These are phyloP conservation scores for Dalbergia cochinchinensis DNA, from an alignment of 306 rosid species.

Conservation along the genomic window DNA sequence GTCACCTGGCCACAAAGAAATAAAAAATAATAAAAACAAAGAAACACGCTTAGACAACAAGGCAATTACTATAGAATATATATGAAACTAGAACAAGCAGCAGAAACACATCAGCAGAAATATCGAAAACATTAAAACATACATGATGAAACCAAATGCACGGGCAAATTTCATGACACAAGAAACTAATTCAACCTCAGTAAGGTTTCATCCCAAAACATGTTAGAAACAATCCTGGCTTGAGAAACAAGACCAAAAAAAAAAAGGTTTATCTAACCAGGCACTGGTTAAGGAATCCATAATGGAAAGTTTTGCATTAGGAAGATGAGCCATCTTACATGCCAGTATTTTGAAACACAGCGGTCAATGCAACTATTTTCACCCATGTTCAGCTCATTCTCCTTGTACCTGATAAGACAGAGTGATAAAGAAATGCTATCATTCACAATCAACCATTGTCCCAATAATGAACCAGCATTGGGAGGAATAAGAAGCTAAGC, in stretches of 20 bases:
- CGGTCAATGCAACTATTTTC: slow-evolving; percentile 99
- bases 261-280: too few relatives aligned
- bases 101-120: slow-evolving; percentile 26
- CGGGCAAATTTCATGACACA: not conserved
- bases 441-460: slow-evolving; percentile 11
- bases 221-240: not conserved
- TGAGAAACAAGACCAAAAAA: not conserved
- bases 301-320: too few relatives aligned
- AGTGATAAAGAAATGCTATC: slow-evolving; percentile 1
- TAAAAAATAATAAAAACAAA: not conserved
- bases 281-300: too few relatives aligned
- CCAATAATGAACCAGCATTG: slow-evolving; percentile 2
- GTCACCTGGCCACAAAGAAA: slow-evolving; percentile 67
- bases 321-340: slow-evolving; percentile 58
- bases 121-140: not conserved
- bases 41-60: not conserved
- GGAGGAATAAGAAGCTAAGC: slow-evolving; percentile 15
- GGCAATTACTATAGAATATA: not conserved
- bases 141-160: not conserved
- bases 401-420: slow-evolving; percentile 83
- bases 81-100: not conserved
- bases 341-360: slow-evolving; percentile 98
- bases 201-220: not conserved
- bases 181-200: too few relatives aligned
- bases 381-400: slow-evolving; percentile 95